A percentile compares a stretch with the other conserved stretches of the same genome.
Conservation (phyloP, 1,284 basidiomycete genomes). For the Phenoliferia sp. region DNA sequence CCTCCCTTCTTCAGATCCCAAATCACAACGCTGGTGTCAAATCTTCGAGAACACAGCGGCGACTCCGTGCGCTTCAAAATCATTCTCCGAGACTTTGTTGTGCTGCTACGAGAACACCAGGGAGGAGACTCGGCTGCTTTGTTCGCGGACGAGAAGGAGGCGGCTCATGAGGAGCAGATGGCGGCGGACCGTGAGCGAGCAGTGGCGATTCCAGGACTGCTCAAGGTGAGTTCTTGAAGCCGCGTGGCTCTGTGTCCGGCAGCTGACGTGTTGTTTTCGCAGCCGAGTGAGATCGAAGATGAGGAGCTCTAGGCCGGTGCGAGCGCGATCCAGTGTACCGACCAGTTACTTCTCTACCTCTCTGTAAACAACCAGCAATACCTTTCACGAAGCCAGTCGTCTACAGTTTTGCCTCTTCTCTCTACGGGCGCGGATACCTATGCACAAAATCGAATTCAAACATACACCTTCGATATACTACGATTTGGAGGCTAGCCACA, state of each 20-base stretch:
- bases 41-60: conserved; percentile 76
- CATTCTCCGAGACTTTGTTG: conserved; percentile 68
- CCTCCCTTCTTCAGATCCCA: conserved; percentile 47
- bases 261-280: not conserved
- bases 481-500: too few species aligned
- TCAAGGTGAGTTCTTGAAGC: conserved; percentile 4
- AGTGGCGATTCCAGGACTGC: not conserved
- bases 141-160: conserved; percentile 92
- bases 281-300: conserved; percentile 5
- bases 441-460: too few species aligned
- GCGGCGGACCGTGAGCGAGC: conserved; percentile 81
- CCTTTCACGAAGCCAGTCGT: too few species aligned
- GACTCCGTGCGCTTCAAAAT: conserved; percentile 93
- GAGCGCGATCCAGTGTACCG: not conserved
- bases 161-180: conserved; percentile 62
- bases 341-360: not conserved
- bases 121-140: conserved; percentile 71
- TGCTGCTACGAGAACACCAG: conserved; percentile 85
- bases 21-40: conserved; percentile 72
- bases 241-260: too few species aligned
- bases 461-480: too few species aligned
- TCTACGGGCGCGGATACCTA: too few species aligned
- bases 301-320: conserved; percentile 4
- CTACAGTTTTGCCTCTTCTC: too few species aligned
- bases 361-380: not conserved